Percentiles rank a stretch among this genome's conserved stretches.
These are phyloP conservation scores for Asterochloris erici DNA, from an alignment of 139 green algal genomes.

Conservation along the genomic window DNA sequence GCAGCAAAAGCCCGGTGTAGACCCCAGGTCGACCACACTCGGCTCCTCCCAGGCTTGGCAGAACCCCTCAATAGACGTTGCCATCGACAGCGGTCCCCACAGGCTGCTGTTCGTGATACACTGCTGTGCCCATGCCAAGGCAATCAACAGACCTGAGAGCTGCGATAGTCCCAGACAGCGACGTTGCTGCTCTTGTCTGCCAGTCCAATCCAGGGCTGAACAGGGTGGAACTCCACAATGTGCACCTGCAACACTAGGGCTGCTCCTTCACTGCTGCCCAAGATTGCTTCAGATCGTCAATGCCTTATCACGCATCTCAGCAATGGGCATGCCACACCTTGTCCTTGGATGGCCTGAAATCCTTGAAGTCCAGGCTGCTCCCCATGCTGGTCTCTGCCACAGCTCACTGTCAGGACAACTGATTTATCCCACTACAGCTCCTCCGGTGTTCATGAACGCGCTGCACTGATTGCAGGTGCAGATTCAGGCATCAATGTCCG, in stretches of 20 bases:
- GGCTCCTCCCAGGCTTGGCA: too few relatives aligned
- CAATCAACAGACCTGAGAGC: neutral
- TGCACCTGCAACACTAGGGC: constrained; percentile 29
- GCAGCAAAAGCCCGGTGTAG: too few relatives aligned
- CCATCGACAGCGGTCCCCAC: too few relatives aligned
- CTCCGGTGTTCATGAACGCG: too few relatives aligned
- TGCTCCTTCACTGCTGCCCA: neutral
- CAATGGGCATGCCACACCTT: constrained; percentile 13
- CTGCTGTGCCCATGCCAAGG: neutral
- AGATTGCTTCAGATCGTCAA: neutral
- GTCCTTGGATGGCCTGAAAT: constrained; percentile 8
- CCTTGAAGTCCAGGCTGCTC: constrained; percentile 22
- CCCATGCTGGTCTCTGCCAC: neutral
- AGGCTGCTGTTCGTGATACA: neutral
- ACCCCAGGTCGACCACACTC: too few relatives aligned
- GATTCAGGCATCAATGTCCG: too few relatives aligned
- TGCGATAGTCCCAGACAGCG: constrained; percentile 42
- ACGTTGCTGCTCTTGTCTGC: constrained; percentile 38
- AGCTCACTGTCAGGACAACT: too few relatives aligned
- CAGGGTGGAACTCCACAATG: constrained; percentile 47
- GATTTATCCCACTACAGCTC: too few relatives aligned
- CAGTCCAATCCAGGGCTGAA: constrained; percentile 50
- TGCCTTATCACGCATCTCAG: neutral
- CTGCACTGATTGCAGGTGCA: too few relatives aligned
- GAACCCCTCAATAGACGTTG: too few relatives aligned